These are phyloP conservation scores for Solanum hybrid DNA, from an alignment of 305 asterid species.

Conservation along the genomic window DNA sequence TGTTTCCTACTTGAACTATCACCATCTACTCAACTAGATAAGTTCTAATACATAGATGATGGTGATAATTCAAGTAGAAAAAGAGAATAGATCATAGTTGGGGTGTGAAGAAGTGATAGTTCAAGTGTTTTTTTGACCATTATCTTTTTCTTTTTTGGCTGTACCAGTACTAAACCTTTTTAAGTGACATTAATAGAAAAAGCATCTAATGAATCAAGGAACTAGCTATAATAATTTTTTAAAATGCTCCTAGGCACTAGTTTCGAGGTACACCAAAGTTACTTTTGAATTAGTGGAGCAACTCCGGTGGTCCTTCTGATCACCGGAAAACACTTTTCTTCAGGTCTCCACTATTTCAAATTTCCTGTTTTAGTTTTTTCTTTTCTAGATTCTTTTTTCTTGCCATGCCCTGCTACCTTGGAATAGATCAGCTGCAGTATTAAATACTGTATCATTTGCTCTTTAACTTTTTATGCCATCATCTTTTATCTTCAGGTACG, in stretches of 20 bases:
- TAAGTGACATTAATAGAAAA: neutral
- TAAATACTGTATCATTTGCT: neutral
- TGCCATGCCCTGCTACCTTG: neutral
- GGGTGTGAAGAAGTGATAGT: neutral
- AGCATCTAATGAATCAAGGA: neutral
- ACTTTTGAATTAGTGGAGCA: neutral
- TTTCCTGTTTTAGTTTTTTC: neutral
- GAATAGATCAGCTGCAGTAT: neutral
- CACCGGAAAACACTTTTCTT: neutral
- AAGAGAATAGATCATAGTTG: neutral
- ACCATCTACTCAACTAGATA: neutral
- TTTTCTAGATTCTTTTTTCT: neutral
- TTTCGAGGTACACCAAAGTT: neutral
- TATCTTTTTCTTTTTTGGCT: neutral
- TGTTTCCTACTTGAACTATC: neutral
- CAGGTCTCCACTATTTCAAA: neutral
- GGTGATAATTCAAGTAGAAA: neutral
- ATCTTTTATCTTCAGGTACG: constrained; percentile 49
- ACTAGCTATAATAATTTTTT: neutral
- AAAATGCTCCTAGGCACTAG: neutral
- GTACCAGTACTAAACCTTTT: neutral
- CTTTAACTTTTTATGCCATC: neutral
- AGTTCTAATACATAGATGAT: neutral
- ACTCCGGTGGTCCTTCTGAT: neutral
- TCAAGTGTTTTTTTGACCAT: neutral